Evolutionary conservation across 1,284 basidiomycete species (phyloP).

Genomic region (Sphagnurus paluster): DNA sequence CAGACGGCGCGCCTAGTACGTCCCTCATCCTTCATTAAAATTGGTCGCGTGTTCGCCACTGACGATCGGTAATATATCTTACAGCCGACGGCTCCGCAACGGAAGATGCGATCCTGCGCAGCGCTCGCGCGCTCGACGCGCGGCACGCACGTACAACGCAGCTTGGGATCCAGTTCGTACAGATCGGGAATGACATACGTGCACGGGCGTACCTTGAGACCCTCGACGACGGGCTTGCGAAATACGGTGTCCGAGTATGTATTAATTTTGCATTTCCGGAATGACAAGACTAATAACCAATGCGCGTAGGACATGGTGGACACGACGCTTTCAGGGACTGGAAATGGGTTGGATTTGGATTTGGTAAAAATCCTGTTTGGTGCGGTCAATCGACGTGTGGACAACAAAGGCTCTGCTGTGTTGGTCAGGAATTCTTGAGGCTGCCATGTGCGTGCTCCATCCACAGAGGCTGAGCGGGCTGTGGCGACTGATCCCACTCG

Average conservation of each 20-base stretch:
- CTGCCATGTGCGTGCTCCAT: too few species aligned
- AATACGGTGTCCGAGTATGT: conserved; percentile 23
- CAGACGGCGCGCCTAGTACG: not conserved
- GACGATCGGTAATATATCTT: too few species aligned
- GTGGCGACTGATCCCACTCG: too few species aligned
- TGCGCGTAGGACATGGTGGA: conserved; percentile 20
- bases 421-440: not conserved
- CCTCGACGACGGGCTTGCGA: conserved; percentile 39
- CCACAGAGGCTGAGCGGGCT: too few species aligned
- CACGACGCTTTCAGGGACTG: conserved; percentile 14
- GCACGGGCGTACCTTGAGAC: conserved; percentile 38
- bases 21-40: too few species aligned
- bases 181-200: conserved; percentile 39
- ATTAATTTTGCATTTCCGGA: not conserved
- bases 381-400: conserved; percentile 24
- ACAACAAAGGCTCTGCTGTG: conserved; percentile 2
- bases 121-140: conserved; percentile 20
- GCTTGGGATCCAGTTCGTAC: conserved; percentile 50
- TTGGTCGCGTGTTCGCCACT: too few species aligned
- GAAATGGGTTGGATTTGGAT: conserved; percentile 20
- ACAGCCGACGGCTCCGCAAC: too few species aligned
- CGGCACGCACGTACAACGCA: conserved; percentile 17
- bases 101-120: too few species aligned
- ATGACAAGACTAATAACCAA: not conserved
- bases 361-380: conserved; percentile 25